Percentiles rank a stretch among this genome's conserved stretches.
These are phyloP conservation scores for Phytophthora gonapodyides DNA, from an alignment of 352 stramenopile genomes.

Conservation along the genomic window DNA sequence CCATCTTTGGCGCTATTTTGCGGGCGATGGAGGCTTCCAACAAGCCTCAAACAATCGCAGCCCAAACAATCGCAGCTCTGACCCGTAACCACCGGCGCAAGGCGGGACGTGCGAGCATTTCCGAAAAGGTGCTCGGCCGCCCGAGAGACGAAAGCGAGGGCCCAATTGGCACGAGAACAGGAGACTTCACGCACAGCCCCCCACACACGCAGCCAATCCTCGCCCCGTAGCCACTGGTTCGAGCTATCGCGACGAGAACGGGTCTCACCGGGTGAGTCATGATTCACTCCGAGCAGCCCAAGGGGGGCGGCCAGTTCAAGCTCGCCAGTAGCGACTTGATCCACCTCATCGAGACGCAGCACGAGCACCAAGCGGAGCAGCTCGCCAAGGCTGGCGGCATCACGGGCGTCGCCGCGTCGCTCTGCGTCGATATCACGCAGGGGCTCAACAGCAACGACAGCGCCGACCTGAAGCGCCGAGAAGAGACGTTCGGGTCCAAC, in stretches of 20 bases:
- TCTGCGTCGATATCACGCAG: slow-evolving; percentile 50
- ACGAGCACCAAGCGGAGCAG: slow-evolving; percentile 61
- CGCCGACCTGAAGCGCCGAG: slow-evolving; percentile 49
- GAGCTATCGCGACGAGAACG: slow-evolving; percentile 6
- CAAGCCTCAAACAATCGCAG: no score
- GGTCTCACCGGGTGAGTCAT: slow-evolving; percentile 22
- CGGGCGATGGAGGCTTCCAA: no score
- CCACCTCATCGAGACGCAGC: slow-evolving; percentile 69
- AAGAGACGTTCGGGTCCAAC: slow-evolving; percentile 70
- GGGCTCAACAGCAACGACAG: slow-evolving; percentile 59
- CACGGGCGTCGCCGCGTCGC: slow-evolving; percentile 50
- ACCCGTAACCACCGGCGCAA: slow-evolving; percentile 31
- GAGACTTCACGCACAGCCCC: slow-evolving; percentile 3
- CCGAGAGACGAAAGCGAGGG: slow-evolving; percentile 26
- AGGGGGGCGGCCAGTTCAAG: slow-evolving; percentile 42
- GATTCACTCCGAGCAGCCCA: slow-evolving; percentile 40
- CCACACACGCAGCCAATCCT: not conserved
- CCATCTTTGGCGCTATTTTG: not conserved
- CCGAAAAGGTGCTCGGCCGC: slow-evolving; percentile 32
- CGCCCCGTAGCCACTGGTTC: no score
- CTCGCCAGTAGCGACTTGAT: slow-evolving; percentile 63
- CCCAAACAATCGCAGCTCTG: slow-evolving; percentile 11
- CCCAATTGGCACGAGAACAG: slow-evolving; percentile 11
- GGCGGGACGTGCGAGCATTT: slow-evolving; percentile 31
- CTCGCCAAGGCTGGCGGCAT: slow-evolving; percentile 60